Evolutionary conservation across 371 early-diverging fungal genomes (phyloP).

Genomic region (Mortierella sp.): DNA sequence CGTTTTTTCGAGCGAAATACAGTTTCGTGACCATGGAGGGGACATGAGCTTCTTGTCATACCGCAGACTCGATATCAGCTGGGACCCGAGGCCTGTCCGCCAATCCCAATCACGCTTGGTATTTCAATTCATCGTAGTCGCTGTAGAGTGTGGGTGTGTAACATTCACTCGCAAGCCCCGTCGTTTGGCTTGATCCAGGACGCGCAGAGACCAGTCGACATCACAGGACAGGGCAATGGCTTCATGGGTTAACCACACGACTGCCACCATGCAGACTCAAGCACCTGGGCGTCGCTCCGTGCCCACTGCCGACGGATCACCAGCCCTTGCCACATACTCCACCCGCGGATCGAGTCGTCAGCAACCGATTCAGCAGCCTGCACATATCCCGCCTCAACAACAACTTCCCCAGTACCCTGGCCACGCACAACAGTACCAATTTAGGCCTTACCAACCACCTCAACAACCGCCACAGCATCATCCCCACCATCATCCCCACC

Average conservation of each 20-base stretch:
- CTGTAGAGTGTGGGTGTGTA: no score
- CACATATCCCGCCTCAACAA: slow-evolving; percentile 19
- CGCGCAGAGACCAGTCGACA: not conserved
- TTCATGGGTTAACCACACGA: slow-evolving; percentile 35
- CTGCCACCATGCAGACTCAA: slow-evolving; percentile 36
- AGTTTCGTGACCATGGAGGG: no score
- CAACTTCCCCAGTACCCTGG: not conserved
- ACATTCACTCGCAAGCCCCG: no score
- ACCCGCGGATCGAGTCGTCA: slow-evolving; percentile 27
- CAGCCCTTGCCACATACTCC: slow-evolving; percentile 20
- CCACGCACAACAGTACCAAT: slow-evolving; percentile 15
- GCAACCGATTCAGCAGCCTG: slow-evolving; percentile 12
- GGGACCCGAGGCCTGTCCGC: no score
- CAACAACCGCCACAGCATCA: slow-evolving; percentile 14
- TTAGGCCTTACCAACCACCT: slow-evolving; percentile 3
- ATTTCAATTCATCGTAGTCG: no score
- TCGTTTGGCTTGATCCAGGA: not conserved
- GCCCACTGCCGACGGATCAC: slow-evolving; percentile 16
- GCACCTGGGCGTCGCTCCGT: slow-evolving; percentile 1
- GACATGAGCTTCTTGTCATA: no score
- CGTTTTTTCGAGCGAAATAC: no score
- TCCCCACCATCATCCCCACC: slow-evolving; percentile 7
- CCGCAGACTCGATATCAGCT: no score
- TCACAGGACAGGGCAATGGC: slow-evolving; percentile 11
- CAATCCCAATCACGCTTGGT: no score